Percentiles rank a stretch among this genome's conserved stretches.
These are phyloP conservation scores for Fraxinus velutina DNA, from an alignment of 305 asterid genomes.

Conservation along the genomic window DNA sequence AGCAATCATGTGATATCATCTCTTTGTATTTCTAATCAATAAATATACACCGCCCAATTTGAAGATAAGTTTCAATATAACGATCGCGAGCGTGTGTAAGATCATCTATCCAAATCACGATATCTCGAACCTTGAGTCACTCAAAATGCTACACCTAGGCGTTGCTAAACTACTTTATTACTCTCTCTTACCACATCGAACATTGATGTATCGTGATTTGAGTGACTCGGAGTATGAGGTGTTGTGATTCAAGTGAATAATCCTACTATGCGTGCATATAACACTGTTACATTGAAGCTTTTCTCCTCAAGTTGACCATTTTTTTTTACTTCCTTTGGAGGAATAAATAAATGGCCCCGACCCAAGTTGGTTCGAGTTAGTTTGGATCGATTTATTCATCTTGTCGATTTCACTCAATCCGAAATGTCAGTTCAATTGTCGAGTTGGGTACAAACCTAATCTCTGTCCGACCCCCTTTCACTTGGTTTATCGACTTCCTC, in stretches of 20 bases:
- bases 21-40: not conserved
- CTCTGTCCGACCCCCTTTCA: not conserved
- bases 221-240: too few relatives aligned
- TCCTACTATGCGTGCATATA: too few relatives aligned
- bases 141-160: not conserved
- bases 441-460: not conserved
- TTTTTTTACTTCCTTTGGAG: not conserved
- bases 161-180: not conserved
- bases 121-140: too few relatives aligned
- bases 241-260: not conserved
- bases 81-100: too few relatives aligned
- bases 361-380: not conserved
- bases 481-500: not conserved
- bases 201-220: too few relatives aligned
- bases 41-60: not conserved
- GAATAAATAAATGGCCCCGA: too few relatives aligned
- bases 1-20: not conserved
- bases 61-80: not conserved
- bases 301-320: not conserved
- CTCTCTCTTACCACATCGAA: not conserved
- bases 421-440: not conserved
- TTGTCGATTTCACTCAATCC: not conserved
- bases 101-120: too few relatives aligned
- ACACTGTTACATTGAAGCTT: too few relatives aligned
- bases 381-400: not conserved